Evolutionary conservation across 2,329 filamentous ascomycete species (phyloP).

Genomic region (Trichophyton simii): DNA sequence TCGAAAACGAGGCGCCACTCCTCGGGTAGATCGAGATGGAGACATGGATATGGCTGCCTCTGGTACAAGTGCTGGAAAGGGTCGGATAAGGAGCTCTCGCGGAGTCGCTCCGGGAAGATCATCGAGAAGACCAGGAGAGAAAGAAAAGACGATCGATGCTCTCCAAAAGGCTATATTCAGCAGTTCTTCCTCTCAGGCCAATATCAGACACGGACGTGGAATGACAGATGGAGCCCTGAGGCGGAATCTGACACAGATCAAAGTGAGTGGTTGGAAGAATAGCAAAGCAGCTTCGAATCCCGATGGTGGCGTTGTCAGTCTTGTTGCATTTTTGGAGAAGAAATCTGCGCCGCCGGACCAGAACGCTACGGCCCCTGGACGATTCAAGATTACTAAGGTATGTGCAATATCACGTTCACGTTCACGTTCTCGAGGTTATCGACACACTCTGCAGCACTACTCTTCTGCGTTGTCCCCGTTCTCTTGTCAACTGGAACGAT

Average conservation of each 20-base stretch:
- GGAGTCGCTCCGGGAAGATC: conserved; percentile 21
- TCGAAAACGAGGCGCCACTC: conserved; percentile 35
- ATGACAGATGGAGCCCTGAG: conserved; percentile 17
- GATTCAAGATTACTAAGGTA: conserved; percentile 65
- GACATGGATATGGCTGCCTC: conserved; percentile 47
- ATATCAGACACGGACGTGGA: conserved; percentile 28
- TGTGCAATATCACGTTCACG: conserved; percentile 40
- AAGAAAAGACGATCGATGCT: conserved; percentile 22
- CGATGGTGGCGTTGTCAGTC: conserved; percentile 53
- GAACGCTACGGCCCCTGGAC: conserved; percentile 34
- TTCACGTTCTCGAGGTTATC: conserved; percentile 30
- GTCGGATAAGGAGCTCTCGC: conserved; percentile 22
- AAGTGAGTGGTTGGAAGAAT: conserved; percentile 49
- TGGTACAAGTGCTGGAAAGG: conserved; percentile 23
- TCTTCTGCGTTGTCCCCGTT: conserved; percentile 25
- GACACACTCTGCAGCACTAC: conserved; percentile 25
- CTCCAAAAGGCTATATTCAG: conserved; percentile 27
- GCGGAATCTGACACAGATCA: conserved; percentile 25
- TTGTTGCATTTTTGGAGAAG: conserved; percentile 58
- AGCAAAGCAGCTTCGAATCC: conserved; percentile 56
- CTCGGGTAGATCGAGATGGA: conserved; percentile 46
- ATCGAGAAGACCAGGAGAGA: conserved; percentile 15
- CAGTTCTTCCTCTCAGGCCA: conserved; percentile 24
- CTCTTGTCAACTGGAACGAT: conserved; percentile 34
- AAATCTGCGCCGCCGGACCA: conserved; percentile 48